phyloP scores from a whole-genome alignment of 2,329 filamentous ascomycete genomes.

The Claviceps lovelessii region DNA sequence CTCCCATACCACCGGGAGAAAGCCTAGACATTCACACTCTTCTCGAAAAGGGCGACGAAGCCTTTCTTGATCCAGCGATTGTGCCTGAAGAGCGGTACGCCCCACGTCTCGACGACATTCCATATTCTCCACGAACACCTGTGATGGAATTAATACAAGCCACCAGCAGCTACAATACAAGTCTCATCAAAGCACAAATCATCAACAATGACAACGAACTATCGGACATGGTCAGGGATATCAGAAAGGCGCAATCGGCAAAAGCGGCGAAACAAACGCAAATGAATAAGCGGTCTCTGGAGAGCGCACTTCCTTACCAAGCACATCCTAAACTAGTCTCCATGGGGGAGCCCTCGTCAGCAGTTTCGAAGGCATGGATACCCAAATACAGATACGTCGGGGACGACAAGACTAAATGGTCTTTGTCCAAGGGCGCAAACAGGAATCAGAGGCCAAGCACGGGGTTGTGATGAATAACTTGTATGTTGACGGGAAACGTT shows the following conservation, averaged over 20 bases:
- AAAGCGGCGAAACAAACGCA: slow-evolving; percentile 12
- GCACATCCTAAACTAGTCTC: slow-evolving; percentile 19
- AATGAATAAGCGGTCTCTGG: slow-evolving; percentile 13
- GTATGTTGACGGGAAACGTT: background rate
- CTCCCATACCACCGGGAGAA: slow-evolving; percentile 70
- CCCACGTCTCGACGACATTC: slow-evolving; percentile 46
- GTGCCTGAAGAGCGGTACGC: slow-evolving; percentile 35
- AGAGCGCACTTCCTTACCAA: slow-evolving; percentile 23
- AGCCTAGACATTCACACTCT: slow-evolving; percentile 71
- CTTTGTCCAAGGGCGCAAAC: slow-evolving; percentile 11
- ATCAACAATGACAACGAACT: slow-evolving; percentile 60
- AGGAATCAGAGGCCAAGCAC: slow-evolving; percentile 14
- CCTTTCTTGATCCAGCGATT: slow-evolving; percentile 53
- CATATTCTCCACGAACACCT: slow-evolving; percentile 56
- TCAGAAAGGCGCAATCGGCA: slow-evolving; percentile 24
- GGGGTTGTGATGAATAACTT: slow-evolving; percentile 9
- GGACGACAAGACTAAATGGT: slow-evolving; percentile 13
- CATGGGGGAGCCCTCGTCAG: slow-evolving; percentile 22
- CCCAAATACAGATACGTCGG: slow-evolving; percentile 10
- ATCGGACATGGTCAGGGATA: slow-evolving; percentile 51
- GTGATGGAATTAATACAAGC: slow-evolving; percentile 63
- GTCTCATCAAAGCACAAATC: slow-evolving; percentile 77
- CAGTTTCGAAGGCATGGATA: slow-evolving; percentile 21
- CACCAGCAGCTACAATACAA: slow-evolving; percentile 28
- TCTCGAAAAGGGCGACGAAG: slow-evolving; percentile 54